Evolutionary conservation across 2,329 filamentous ascomycete genomes (phyloP).

Genomic region (Stagonosporopsis chrysanthemi): DNA sequence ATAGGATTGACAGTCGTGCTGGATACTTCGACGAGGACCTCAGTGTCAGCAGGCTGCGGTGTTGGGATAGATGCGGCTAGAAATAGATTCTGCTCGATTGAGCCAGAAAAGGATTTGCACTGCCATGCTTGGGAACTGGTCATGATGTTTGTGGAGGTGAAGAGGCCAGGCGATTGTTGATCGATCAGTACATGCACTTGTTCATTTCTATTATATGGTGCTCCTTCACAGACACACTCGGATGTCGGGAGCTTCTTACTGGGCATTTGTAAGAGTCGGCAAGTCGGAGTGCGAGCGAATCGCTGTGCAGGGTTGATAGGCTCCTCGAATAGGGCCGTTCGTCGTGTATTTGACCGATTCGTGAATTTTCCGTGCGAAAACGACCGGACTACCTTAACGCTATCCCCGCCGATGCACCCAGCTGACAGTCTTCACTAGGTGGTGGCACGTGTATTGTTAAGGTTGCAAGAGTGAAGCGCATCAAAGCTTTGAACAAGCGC

Average conservation of each 20-base stretch:
- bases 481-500: no score
- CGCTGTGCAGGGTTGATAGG: no score
- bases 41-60: background rate
- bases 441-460: no score
- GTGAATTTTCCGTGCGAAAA: no score
- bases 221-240: background rate
- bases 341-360: no score
- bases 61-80: background rate
- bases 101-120: background rate
- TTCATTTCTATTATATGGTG: background rate
- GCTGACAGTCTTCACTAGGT: no score
- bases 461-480: no score
- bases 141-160: background rate
- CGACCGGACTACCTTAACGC: no score
- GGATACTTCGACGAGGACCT: constrained; percentile 3
- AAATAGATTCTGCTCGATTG: background rate
- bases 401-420: no score
- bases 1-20: constrained; percentile 2
- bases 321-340: no score
- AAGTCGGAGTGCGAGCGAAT: background rate
- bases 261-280: background rate
- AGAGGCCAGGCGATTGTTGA: background rate
- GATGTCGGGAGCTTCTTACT: background rate
- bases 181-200: background rate
- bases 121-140: background rate